These are phyloP conservation scores for Cupressus sempervirens DNA, from an alignment of 75 land plant species.

Conservation along the genomic window DNA sequence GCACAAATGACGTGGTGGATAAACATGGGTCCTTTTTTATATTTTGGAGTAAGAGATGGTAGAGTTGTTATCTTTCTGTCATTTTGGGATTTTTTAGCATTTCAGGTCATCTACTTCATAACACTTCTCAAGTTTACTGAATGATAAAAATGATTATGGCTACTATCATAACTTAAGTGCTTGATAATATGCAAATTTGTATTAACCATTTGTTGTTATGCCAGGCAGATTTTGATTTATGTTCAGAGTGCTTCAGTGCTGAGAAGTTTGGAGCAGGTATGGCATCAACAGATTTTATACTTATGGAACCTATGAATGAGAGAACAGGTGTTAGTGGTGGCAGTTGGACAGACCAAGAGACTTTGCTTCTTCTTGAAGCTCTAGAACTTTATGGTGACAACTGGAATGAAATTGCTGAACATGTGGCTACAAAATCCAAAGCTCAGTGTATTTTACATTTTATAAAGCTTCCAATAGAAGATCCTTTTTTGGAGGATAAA, in stretches of 20 bases:
- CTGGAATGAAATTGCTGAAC: constrained; percentile 98
- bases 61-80: background rate
- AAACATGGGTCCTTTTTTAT: background rate
- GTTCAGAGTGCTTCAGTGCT: constrained; percentile 81
- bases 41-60: background rate
- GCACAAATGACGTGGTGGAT: background rate
- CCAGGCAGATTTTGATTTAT: constrained; percentile 99
- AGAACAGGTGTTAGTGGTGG: constrained; percentile 63
- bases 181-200: background rate
- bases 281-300: constrained; percentile 89
- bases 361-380: constrained; percentile 89
- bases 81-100: background rate
- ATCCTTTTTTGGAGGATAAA: constrained; percentile 61
- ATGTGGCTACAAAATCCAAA: constrained; percentile 92
- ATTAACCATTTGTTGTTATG: constrained; percentile 16
- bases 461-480: constrained; percentile 89
- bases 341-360: constrained; percentile 98
- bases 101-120: background rate
- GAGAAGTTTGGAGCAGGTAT: constrained; percentile 84
- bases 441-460: constrained; percentile 95
- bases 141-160: background rate
- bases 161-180: background rate
- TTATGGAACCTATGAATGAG: constrained; percentile 82
- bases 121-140: background rate
- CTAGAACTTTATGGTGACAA: constrained; percentile 88